Percentiles rank a stretch among this genome's conserved stretches.
Evolutionary conservation across 495 filamentous ascomycete genomes (phyloP).

Genomic region (Annulohypoxylon stygium): DNA sequence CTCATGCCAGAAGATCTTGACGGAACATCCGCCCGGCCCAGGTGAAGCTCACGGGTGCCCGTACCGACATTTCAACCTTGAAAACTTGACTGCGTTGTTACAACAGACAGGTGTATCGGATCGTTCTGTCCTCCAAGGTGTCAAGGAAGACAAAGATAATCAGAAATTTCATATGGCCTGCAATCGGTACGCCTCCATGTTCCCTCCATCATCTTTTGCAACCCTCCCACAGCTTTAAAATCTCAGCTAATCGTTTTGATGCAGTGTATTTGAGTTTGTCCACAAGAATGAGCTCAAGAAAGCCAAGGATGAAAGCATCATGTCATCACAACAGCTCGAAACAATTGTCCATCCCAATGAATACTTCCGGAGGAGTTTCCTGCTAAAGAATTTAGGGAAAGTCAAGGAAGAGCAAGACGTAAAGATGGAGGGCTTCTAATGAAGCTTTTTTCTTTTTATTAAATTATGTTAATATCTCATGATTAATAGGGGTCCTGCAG

Average conservation of each 20-base stretch:
- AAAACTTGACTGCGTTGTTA: conserved; percentile 83
- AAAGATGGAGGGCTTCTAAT: conserved; percentile 61
- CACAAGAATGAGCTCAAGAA: conserved; percentile 90
- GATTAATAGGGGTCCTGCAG: conserved; percentile 13
- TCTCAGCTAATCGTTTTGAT: conserved; percentile 3
- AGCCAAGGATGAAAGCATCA: conserved; percentile 84
- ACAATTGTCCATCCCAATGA: conserved; percentile 98
- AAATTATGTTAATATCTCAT: not conserved
- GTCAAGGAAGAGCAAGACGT: conserved; percentile 55
- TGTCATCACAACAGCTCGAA: conserved; percentile 85
- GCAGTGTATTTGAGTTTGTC: conserved; percentile 84
- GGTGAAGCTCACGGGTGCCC: conserved; percentile 95
- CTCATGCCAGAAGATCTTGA: conserved; percentile 93
- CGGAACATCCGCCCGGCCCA: conserved; percentile 82
- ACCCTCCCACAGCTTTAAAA: conserved; percentile 2
- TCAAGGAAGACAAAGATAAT: conserved; percentile 89
- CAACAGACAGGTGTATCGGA: conserved; percentile 82
- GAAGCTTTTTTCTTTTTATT: not conserved
- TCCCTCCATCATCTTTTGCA: not conserved
- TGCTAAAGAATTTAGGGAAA: conserved; percentile 79
- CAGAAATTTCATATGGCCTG: conserved; percentile 95
- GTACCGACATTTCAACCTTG: conserved; percentile 89
- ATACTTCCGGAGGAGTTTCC: conserved; percentile 94
- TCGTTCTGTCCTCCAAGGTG: conserved; percentile 78
- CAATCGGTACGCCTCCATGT: conserved; percentile 70